phyloP scores from a whole-genome alignment of 2,329 filamentous ascomycete species.

The Alternaria sp. region DNA sequence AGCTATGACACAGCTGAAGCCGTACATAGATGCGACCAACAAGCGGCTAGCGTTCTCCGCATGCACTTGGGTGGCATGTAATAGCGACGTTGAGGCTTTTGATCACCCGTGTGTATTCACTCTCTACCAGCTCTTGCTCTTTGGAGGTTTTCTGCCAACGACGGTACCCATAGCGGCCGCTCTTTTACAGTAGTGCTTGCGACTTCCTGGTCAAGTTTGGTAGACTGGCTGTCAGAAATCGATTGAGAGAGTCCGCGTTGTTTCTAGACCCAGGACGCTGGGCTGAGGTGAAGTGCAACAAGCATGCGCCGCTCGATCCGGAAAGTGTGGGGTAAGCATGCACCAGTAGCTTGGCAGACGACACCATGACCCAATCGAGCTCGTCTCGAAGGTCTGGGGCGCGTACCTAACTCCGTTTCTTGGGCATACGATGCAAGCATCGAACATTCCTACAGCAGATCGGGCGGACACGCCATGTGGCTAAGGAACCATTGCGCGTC shows the following conservation, averaged over 20 bases:
- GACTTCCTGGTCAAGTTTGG: not conserved
- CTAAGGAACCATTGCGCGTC: conserved; percentile 24
- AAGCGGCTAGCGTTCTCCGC: conserved; percentile 23
- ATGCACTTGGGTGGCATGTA: conserved; percentile 10
- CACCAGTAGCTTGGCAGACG: conserved; percentile 37
- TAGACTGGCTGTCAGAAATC: not conserved
- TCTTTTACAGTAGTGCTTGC: not conserved
- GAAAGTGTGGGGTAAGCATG: conserved; percentile 37
- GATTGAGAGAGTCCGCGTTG: not conserved
- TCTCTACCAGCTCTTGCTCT: conserved; percentile 4
- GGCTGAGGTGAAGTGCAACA: conserved; percentile 24
- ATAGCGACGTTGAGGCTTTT: conserved; percentile 22
- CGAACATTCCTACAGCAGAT: conserved; percentile 27
- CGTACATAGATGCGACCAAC: conserved; percentile 18
- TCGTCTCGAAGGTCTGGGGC: conserved; percentile 17
- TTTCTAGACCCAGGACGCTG: not conserved
- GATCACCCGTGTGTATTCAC: not conserved
- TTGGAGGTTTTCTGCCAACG: not conserved
- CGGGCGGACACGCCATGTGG: conserved; percentile 10
- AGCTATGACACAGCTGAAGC: conserved; percentile 25
- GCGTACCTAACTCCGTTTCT: conserved; percentile 15
- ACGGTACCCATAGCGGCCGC: not conserved
- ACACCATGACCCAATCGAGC: conserved; percentile 30
- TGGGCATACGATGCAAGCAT: conserved; percentile 30
- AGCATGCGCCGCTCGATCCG: conserved; percentile 32